Evolutionary conservation across 306 rosid genomes (phyloP).

Genomic region (Rosa lucieae): DNA sequence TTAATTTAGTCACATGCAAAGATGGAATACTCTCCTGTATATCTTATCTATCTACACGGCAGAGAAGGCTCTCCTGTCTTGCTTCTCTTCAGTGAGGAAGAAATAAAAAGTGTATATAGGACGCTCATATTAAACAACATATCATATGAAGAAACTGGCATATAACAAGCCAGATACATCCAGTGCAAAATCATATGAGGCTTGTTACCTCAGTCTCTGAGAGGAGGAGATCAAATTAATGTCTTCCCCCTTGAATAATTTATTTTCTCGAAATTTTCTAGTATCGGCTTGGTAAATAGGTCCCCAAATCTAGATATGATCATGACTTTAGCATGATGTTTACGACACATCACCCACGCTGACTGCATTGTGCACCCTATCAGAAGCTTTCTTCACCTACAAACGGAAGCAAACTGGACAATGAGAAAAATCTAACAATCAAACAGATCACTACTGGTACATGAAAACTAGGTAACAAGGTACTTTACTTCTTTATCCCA

Average conservation of each 20-base stretch:
- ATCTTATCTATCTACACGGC: too few species aligned
- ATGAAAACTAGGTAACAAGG: background rate
- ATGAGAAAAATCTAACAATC: background rate
- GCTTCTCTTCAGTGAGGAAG: too few species aligned
- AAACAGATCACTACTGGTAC: background rate
- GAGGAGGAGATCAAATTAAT: too few species aligned
- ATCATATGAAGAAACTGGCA: background rate
- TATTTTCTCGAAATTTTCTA: background rate
- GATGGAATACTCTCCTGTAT: too few species aligned
- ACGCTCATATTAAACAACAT: too few species aligned
- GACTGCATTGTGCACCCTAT: slow-evolving; percentile 21
- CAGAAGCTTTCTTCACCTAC: slow-evolving; percentile 38
- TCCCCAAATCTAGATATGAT: background rate
- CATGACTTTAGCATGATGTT: background rate
- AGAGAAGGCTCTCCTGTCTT: too few species aligned
- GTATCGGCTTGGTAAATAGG: background rate
- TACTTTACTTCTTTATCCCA: slow-evolving; percentile 29
- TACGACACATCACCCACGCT: background rate
- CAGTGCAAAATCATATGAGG: background rate
- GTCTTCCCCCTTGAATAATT: background rate
- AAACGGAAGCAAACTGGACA: background rate
- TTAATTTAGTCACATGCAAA: too few species aligned
- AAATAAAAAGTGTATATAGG: too few species aligned
- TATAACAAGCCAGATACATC: too few species aligned
- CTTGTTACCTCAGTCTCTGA: background rate